Base-by-base conservation (phyloP, 2,329 filamentous ascomycete species). In the Diaporthe velutina region DNA sequence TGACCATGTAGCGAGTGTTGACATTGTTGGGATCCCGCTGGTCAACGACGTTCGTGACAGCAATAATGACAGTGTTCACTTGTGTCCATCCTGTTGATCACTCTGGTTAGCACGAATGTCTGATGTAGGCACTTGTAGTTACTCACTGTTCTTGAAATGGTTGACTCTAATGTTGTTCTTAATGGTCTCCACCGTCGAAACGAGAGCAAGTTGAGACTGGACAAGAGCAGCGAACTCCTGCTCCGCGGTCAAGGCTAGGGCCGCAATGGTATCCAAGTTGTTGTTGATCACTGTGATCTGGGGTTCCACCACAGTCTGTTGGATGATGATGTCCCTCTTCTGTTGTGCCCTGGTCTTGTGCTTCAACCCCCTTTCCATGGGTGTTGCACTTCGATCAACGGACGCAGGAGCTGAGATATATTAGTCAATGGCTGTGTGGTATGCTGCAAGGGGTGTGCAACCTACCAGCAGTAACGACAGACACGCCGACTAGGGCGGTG, bases 131-230 rank as follows among this genome's bases (percentile, higher is more conserved):
- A 38, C 22, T 38, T 12, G 30, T 8, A 52, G 33, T 81, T 8
- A 52, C 64, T 54, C 13, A 67, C 64, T 67, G 45, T 67, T 78
- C 76, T 80, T 80, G 78, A 86, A 84, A 75, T 83, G 82, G 77
- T 85, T 86, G 58, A 84, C 73, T 13, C 84, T 82, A 75, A 88
- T 85, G 76, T 84, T 85, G 75, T 85, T 83, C 81, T 85, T 85
- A 79, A 85, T 82, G 30, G 80, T 81, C 76, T 85, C 81, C 54
- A 85, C 79, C 75, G 84, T 82, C 10, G 81, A 81, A 50, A 82
- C 77, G 25, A 85, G 78, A 13, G 82, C 81, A 30, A 85, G 74
- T 75, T 85, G 80, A 0, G 82, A 80, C 75, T 85, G 81, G 8
- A 85, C 78, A 17, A 84, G 80, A 48, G 81, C 81, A 22, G 82